Evolutionary conservation across 2,329 filamentous ascomycete species (phyloP).

Genomic region (Xylariaceae sp.): DNA sequence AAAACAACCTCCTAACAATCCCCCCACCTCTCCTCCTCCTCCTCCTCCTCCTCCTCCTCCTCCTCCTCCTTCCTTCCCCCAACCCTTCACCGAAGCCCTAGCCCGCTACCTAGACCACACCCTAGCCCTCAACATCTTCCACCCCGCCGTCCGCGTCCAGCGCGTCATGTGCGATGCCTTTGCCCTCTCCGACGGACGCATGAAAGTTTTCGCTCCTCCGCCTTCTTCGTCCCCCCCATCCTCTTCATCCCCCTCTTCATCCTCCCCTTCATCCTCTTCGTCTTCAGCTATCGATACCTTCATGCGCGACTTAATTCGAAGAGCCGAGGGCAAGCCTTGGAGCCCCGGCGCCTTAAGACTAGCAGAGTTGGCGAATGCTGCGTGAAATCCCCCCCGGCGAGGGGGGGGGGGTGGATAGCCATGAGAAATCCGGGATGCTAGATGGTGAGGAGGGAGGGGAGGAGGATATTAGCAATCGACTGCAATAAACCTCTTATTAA

Average conservation of each 20-base stretch:
- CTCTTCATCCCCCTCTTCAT: no score
- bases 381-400: no score
- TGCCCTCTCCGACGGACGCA: slow-evolving; percentile 44
- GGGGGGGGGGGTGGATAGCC: no score
- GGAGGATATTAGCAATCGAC: no score
- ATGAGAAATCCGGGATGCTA: no score
- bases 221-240: not conserved
- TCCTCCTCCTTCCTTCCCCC: slow-evolving; percentile 8
- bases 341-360: not conserved
- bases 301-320: slow-evolving; percentile 6
- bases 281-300: slow-evolving; percentile 7
- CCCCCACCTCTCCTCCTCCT: no score
- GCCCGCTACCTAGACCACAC: slow-evolving; percentile 47
- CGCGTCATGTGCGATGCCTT: slow-evolving; percentile 54
- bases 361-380: slow-evolving; percentile 4
- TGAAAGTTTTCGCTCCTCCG: slow-evolving; percentile 41
- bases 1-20: no score
- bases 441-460: no score
- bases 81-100: slow-evolving; percentile 49
- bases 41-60: not conserved
- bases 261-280: no score
- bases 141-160: slow-evolving; percentile 47
- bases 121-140: slow-evolving; percentile 49
- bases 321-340: slow-evolving; percentile 12
- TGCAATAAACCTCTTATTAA: no score